These are phyloP conservation scores for Trichophyton schoenleinii DNA, from an alignment of 2,329 filamentous ascomycete genomes.

Conservation along the genomic window DNA sequence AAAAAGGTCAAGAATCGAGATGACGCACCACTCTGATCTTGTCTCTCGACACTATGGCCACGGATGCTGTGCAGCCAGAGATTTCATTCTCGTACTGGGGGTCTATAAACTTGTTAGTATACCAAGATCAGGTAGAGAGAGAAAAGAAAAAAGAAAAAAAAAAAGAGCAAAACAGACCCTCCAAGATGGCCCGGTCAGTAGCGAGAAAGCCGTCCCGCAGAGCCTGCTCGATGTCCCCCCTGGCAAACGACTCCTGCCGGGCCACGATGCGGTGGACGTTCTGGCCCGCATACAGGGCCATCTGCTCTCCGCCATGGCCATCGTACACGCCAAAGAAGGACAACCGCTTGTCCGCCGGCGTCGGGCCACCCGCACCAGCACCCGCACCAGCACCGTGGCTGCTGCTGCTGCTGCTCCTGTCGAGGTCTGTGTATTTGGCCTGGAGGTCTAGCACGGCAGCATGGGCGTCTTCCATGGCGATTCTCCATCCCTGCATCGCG, in stretches of 20 bases:
- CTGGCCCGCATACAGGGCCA: slow-evolving; percentile 83
- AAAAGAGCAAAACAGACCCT: slow-evolving; percentile 48
- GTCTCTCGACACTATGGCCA: slow-evolving; percentile 73
- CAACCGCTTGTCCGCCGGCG: slow-evolving; percentile 57
- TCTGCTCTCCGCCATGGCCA: slow-evolving; percentile 92
- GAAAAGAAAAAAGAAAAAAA: background rate
- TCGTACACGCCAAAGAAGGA: slow-evolving; percentile 98
- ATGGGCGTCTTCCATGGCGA: slow-evolving; percentile 98
- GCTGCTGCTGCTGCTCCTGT: slow-evolving; percentile 21
- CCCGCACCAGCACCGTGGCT: too few species aligned
- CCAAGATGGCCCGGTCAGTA: slow-evolving; percentile 88
- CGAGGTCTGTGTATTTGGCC: slow-evolving; percentile 37
- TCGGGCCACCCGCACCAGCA: slow-evolving; percentile 28
- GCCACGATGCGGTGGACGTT: slow-evolving; percentile 88
- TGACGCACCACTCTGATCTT: slow-evolving; percentile 87
- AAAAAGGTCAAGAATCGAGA: slow-evolving; percentile 8
- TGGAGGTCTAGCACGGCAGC: slow-evolving; percentile 79
- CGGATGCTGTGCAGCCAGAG: slow-evolving; percentile 91
- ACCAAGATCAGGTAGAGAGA: too few species aligned
- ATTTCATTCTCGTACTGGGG: slow-evolving; percentile 96
- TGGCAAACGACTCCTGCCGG: slow-evolving; percentile 87
- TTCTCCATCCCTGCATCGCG: slow-evolving; percentile 99
- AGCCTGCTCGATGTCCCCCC: slow-evolving; percentile 84
- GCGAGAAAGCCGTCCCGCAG: slow-evolving; percentile 95
- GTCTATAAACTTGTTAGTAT: slow-evolving; percentile 43